Evolutionary conservation across 108 stramenopile species (phyloP).

Genomic region (Skeletonema tropicum): DNA sequence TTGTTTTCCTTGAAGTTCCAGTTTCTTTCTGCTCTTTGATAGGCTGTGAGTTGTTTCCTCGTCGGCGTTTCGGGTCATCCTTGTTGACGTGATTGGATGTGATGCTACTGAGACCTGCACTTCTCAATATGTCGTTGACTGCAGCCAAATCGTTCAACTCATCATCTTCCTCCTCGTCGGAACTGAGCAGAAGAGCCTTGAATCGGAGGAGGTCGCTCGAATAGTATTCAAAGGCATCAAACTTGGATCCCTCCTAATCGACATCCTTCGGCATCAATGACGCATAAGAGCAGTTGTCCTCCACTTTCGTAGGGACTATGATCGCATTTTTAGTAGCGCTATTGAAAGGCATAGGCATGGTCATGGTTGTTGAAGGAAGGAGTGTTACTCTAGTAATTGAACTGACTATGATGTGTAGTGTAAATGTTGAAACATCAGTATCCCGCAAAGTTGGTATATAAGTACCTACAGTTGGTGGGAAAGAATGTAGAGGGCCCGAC

Average conservation of each 20-base stretch:
- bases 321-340: neutral
- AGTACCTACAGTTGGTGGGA: too few species aligned
- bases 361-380: too few species aligned
- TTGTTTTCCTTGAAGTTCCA: neutral
- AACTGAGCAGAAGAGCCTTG: neutral
- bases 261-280: neutral
- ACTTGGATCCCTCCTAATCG: neutral
- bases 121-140: neutral
- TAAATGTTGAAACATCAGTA: too few species aligned
- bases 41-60: neutral
- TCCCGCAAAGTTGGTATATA: too few species aligned
- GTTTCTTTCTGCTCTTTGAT: neutral
- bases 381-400: too few species aligned
- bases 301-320: neutral
- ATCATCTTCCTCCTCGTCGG: neutral
- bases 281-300: neutral
- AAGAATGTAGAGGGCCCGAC: too few species aligned
- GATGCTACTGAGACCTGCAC: neutral
- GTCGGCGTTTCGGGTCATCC: neutral
- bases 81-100: neutral
- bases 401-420: too few species aligned
- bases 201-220: neutral
- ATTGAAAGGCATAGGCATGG: too few species aligned
- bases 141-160: neutral
- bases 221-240: neutral